Percentiles rank a stretch among this genome's conserved stretches.
Evolutionary conservation across 2,329 filamentous ascomycete genomes (phyloP).

Genomic region (Anisogramma anomala): DNA sequence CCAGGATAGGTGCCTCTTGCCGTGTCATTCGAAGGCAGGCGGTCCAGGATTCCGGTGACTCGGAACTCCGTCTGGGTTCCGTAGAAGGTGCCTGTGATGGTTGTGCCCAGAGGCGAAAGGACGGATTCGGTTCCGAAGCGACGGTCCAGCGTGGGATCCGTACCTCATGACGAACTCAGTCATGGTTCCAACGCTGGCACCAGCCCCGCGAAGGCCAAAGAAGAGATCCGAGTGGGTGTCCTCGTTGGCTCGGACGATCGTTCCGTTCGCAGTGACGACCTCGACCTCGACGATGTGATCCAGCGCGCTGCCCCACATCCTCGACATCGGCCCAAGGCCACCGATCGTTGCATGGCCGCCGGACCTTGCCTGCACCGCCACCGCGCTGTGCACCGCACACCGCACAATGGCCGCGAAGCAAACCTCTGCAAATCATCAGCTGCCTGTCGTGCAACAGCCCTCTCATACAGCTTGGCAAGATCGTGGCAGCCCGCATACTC

Average conservation of each 20-base stretch:
- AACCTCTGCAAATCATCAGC: no score
- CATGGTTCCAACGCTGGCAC: conserved; percentile 44
- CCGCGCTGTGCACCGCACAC: conserved; percentile 37
- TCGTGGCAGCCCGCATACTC: no score
- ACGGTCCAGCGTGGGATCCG: conserved; percentile 42
- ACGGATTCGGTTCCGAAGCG: conserved; percentile 48
- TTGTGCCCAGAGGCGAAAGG: conserved; percentile 38
- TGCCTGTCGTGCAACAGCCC: no score
- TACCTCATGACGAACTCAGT: conserved; percentile 42
- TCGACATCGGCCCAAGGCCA: conserved; percentile 44
- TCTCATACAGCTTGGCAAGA: no score
- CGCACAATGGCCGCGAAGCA: conserved; percentile 45
- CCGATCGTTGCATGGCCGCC: conserved; percentile 52
- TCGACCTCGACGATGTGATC: conserved; percentile 45
- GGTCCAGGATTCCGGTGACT: conserved; percentile 35
- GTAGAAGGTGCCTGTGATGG: conserved; percentile 51
- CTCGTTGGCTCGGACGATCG: conserved; percentile 35
- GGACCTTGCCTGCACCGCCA: conserved; percentile 49
- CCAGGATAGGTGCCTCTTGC: conserved; percentile 46
- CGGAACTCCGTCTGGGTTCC: conserved; percentile 46
- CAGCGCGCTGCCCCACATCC: conserved; percentile 46
- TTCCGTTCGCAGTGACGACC: conserved; percentile 46
- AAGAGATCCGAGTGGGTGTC: conserved; percentile 41
- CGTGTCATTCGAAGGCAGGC: conserved; percentile 28
- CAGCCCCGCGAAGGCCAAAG: conserved; percentile 44